Evolutionary conservation across 2,329 filamentous ascomycete genomes (phyloP).

Genomic region (Penicillium sp.): DNA sequence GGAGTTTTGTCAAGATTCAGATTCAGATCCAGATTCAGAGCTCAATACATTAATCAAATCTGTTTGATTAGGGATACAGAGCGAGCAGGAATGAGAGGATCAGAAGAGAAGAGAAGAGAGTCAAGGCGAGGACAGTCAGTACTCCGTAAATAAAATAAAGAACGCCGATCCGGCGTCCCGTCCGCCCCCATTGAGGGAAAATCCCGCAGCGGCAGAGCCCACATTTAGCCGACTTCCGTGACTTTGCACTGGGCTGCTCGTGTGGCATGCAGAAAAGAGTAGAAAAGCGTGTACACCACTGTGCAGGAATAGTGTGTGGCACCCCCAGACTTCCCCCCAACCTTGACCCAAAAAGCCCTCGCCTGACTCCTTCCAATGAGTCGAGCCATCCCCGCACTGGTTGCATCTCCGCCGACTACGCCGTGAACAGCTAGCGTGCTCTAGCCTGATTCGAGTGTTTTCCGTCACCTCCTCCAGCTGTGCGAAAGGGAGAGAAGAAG

Average conservation of each 20-base stretch:
- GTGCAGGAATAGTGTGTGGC: neutral
- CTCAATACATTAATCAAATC: no score
- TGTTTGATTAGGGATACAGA: no score
- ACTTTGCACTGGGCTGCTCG: no score
- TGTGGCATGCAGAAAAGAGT: no score
- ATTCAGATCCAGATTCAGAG: no score
- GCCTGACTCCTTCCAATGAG: neutral
- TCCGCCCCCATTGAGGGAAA: constrained; percentile 28
- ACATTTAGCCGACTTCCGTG: neutral
- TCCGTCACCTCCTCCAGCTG: no score
- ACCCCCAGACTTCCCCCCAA: neutral
- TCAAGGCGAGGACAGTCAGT: no score
- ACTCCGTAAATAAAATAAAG: neutral
- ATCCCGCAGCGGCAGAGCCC: constrained; percentile 16
- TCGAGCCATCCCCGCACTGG: constrained; percentile 24
- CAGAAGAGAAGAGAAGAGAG: no score
- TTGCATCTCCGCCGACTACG: constrained; percentile 19
- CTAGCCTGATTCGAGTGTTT: constrained; percentile 1
- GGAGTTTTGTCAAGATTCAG: no score
- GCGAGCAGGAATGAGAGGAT: no score
- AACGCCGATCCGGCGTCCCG: constrained; percentile 15
- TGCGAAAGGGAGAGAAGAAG: no score
- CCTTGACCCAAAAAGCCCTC: neutral
- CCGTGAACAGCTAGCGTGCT: neutral
- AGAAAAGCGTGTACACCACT: no score